These are phyloP conservation scores for Saprolegnia parasitica DNA, from an alignment of 352 stramenopile species.

Conservation along the genomic window DNA sequence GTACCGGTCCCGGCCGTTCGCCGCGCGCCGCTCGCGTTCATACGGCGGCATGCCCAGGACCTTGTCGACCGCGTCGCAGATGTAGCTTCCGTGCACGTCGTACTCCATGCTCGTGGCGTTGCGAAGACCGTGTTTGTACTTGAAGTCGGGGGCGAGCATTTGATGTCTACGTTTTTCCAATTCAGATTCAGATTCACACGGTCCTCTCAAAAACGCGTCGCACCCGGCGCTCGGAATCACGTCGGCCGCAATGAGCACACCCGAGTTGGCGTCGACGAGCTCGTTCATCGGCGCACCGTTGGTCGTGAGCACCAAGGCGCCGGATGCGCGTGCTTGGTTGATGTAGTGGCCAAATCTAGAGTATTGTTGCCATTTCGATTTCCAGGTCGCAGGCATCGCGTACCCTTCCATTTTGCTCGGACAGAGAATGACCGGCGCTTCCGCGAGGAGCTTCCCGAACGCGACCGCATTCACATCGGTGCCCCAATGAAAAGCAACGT, in stretches of 20 bases:
- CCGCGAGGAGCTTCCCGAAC: constrained; percentile 26
- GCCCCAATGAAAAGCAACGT: constrained; percentile 18
- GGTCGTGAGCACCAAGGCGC: constrained; percentile 48
- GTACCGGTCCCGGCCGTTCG: constrained; percentile 49
- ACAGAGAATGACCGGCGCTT: constrained; percentile 27
- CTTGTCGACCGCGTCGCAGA: constrained; percentile 45
- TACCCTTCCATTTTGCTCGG: constrained; percentile 30
- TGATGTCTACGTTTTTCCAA: constrained; percentile 33
- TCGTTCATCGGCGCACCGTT: constrained; percentile 57
- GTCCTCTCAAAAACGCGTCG: constrained; percentile 20
- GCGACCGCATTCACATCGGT: not conserved
- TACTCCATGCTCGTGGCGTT: constrained; percentile 43
- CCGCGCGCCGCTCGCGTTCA: constrained; percentile 36
- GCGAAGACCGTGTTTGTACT: constrained; percentile 34
- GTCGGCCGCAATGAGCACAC: constrained; percentile 38
- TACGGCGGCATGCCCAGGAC: constrained; percentile 37
- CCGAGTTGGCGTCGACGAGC: constrained; percentile 41
- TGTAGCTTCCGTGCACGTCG: constrained; percentile 33
- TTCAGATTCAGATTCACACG: constrained; percentile 16
- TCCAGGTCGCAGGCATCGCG: not conserved
- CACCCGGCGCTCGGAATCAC: constrained; percentile 20
- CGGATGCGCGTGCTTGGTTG: constrained; percentile 50
- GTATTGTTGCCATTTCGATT: constrained; percentile 28
- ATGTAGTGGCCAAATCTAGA: constrained; percentile 56
- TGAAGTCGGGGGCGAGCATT: constrained; percentile 38